Conservation (phyloP, 208 protist genomes). For the Acanthamoeba lenticulata region DNA sequence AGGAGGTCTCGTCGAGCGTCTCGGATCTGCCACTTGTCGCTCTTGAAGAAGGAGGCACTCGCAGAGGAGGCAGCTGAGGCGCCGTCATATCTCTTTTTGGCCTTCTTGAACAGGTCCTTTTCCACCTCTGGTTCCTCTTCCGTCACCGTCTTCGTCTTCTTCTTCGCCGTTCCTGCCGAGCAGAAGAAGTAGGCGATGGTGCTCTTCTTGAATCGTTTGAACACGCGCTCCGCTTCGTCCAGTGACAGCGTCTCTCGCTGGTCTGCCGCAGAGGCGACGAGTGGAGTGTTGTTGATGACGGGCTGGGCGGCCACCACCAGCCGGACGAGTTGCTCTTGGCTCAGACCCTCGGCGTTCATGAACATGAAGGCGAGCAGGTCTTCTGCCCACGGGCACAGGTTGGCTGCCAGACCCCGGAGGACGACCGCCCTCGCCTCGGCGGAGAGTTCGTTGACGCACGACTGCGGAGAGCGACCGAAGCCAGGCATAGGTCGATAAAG, state of each 20-base stretch:
- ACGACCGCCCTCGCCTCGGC: neutral
- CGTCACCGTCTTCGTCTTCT: neutral
- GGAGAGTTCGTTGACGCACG: neutral
- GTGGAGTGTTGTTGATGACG: neutral
- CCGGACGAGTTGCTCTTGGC: neutral
- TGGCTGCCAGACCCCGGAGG: neutral
- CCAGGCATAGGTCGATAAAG: neutral
- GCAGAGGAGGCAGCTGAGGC: too few relatives aligned
- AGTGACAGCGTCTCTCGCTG: neutral
- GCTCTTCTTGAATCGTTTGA: conserved; percentile 10
- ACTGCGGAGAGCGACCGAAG: too few relatives aligned
- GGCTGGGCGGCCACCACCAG: neutral
- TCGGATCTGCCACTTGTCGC: neutral
- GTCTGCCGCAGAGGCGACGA: neutral
- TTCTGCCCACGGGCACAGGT: neutral
- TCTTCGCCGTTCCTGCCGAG: neutral
- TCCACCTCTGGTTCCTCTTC: neutral
- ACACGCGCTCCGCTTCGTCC: neutral
- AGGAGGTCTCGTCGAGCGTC: neutral
- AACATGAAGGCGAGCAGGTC: neutral
- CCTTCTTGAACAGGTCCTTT: neutral
- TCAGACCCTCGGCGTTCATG: neutral
- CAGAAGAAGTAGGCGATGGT: conserved; percentile 1
- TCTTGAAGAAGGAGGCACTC: neutral
- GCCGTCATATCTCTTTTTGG: neutral